Evolutionary conservation across 768 basidiomycete species (phyloP).

Genomic region (Tylopilus subfusipes): DNA sequence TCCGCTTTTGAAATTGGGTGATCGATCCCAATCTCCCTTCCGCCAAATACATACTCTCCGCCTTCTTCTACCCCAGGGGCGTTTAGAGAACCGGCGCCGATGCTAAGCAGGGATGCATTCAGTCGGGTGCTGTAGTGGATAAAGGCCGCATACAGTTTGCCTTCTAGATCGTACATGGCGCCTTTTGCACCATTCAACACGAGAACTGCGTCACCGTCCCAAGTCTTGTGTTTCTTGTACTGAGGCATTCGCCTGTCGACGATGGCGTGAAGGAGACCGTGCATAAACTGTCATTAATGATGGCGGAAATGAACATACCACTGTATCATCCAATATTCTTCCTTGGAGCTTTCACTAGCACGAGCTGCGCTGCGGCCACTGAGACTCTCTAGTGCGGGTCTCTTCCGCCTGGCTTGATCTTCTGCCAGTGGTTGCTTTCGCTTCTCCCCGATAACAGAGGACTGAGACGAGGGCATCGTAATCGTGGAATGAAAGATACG

Average conservation of each 20-base stretch:
- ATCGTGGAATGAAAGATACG: background rate
- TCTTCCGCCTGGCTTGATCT: conserved; percentile 28
- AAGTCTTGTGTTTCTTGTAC: conserved; percentile 82
- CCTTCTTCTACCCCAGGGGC: conserved; percentile 37
- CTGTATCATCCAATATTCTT: conserved; percentile 73
- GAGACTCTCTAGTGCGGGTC: conserved; percentile 24
- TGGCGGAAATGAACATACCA: conserved; percentile 43
- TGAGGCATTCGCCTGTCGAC: conserved; percentile 59
- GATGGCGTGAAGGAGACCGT: background rate
- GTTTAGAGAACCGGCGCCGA: conserved; percentile 49
- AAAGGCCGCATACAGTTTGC: conserved; percentile 51
- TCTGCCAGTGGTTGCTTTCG: conserved; percentile 27
- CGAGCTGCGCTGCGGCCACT: conserved; percentile 1
- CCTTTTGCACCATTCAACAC: conserved; percentile 46
- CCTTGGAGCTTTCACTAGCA: conserved; percentile 18
- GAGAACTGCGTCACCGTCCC: conserved; percentile 81
- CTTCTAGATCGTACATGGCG: conserved; percentile 58
- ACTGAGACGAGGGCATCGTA: conserved; percentile 21
- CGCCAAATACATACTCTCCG: conserved; percentile 40
- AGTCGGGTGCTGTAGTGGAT: conserved; percentile 1
- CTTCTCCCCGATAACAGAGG: conserved; percentile 26
- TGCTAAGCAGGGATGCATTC: conserved; percentile 32
- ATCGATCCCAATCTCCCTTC: conserved; percentile 67
- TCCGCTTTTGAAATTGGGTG: conserved; percentile 50
- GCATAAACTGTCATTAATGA: background rate